Evolutionary conservation across 208 protist species (phyloP).

Genomic region (Leishmania turanica): DNA sequence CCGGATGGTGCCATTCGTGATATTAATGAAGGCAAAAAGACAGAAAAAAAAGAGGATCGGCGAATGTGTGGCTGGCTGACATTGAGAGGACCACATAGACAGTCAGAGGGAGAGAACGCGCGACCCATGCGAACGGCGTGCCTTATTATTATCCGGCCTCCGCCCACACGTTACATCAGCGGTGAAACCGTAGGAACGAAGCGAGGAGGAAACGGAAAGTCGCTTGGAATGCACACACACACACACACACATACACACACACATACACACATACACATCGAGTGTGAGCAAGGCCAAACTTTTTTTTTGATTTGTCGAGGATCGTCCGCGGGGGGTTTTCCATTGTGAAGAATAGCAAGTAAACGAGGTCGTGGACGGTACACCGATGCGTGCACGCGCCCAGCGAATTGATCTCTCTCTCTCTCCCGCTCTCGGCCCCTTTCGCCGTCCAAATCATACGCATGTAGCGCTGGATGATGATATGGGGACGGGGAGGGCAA

Average conservation of each 20-base stretch:
- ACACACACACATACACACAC: too few species aligned
- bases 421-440: neutral
- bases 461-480: neutral
- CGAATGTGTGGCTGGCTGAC: neutral
- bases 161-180: neutral
- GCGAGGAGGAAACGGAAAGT: neutral
- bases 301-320: neutral
- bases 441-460: neutral
- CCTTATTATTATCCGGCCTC: neutral
- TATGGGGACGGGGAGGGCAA: neutral
- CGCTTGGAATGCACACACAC: neutral
- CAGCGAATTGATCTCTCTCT: neutral
- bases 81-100: neutral
- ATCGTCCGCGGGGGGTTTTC: neutral
- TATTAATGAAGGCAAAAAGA: neutral
- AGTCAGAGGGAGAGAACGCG: neutral
- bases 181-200: neutral
- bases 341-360: neutral
- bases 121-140: neutral
- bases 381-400: neutral
- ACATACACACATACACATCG: too few species aligned
- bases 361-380: neutral
- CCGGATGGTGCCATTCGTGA: neutral
- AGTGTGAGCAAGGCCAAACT: neutral
- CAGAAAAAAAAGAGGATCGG: neutral